Conservation (phyloP, 2,329 filamentous ascomycete genomes). For the Ophiocordyceps camponoti-floridani region DNA sequence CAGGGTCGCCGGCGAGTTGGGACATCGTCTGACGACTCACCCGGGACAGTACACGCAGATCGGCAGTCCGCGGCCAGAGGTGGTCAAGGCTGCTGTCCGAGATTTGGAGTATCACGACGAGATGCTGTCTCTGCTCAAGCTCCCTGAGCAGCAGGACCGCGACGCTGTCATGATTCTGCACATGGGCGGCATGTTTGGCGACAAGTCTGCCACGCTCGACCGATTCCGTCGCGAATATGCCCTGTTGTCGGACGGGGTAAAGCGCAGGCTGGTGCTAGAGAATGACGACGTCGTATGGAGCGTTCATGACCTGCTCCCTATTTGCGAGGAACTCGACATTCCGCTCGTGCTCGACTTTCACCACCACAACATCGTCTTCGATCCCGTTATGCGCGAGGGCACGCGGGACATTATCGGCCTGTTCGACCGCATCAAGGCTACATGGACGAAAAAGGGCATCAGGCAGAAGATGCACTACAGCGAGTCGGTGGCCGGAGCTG, state of each 20-base stretch:
- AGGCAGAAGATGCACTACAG: constrained; percentile 96
- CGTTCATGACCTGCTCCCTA: constrained; percentile 77
- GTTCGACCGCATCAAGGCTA: constrained; percentile 61
- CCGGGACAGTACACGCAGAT: constrained; percentile 89
- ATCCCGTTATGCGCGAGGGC: constrained; percentile 58
- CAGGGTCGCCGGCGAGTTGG: constrained; percentile 55
- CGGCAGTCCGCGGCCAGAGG: constrained; percentile 61
- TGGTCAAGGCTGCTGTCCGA: constrained; percentile 58
- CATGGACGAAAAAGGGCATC: constrained; percentile 71
- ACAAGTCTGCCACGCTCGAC: constrained; percentile 61
- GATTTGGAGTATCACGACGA: constrained; percentile 84
- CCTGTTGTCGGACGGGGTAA: constrained; percentile 48
- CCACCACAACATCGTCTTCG: constrained; percentile 89
- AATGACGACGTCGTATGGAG: constrained; percentile 89
- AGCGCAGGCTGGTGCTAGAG: constrained; percentile 70
- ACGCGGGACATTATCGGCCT: constrained; percentile 62
- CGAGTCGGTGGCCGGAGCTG: constrained; percentile 44
- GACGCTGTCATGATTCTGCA: constrained; percentile 92
- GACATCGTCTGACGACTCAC: constrained; percentile 77
- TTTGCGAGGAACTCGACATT: constrained; percentile 89
- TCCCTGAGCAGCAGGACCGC: constrained; percentile 61
- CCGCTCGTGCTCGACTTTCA: constrained; percentile 86
- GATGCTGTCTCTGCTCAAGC: constrained; percentile 55
- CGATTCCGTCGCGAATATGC: constrained; percentile 64
- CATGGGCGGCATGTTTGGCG: constrained; percentile 80